Evolutionary conservation across 1,284 basidiomycete species (phyloP).

Genomic region (Trametes pubescens): DNA sequence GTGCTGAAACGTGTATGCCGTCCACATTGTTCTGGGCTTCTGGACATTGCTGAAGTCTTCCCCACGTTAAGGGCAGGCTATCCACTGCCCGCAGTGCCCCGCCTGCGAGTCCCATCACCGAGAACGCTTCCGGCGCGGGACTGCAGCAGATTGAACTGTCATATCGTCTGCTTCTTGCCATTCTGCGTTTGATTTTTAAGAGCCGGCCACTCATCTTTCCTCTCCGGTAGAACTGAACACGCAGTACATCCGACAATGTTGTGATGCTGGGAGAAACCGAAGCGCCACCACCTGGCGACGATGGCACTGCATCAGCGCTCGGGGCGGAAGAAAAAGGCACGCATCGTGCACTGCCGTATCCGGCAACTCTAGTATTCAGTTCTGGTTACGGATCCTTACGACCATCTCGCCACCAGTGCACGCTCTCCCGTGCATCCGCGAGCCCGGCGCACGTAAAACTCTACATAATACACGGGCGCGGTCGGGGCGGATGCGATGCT

Average conservation of each 20-base stretch:
- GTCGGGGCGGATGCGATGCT: background rate
- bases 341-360: constrained; percentile 15
- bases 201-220: background rate
- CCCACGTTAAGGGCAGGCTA: constrained; percentile 28
- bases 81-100: constrained; percentile 19
- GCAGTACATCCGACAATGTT: background rate
- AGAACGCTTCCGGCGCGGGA: background rate
- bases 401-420: background rate
- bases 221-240: background rate
- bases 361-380: constrained; percentile 28
- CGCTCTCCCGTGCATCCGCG: too few relatives aligned
- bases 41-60: constrained; percentile 13
- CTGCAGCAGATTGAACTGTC: constrained; percentile 20
- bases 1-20: constrained; percentile 24
- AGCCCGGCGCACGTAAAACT: background rate
- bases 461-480: background rate
- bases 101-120: constrained; percentile 1
- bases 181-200: background rate
- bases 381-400: background rate
- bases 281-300: constrained; percentile 1
- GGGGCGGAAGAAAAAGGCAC: constrained; percentile 13
- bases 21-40: constrained; percentile 20
- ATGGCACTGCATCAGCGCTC: constrained; percentile 20
- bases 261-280: background rate
- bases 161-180: background rate